Conservation (phyloP, 495 filamentous ascomycete species). For the Glonium stellatum region DNA sequence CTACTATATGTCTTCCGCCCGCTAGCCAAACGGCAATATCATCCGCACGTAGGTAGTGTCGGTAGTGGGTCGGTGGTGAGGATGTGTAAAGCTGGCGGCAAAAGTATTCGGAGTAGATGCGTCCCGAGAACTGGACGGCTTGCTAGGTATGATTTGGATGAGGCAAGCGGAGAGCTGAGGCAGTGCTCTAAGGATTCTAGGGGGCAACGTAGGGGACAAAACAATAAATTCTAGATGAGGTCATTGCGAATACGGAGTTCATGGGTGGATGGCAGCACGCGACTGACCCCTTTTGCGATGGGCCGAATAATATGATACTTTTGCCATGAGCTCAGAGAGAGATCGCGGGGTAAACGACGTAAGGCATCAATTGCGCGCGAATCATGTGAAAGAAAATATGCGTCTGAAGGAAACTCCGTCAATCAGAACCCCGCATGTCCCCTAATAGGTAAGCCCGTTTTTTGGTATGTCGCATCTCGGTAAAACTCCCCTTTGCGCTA, state of each 20-base stretch:
- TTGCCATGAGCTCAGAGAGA: neutral
- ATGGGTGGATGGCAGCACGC: neutral
- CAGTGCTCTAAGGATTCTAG: neutral
- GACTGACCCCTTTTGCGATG: neutral
- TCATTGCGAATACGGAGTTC: neutral
- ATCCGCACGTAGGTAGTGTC: too few relatives aligned
- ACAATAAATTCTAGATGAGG: neutral
- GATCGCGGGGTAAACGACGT: too few relatives aligned
- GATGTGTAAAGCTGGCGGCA: too few relatives aligned
- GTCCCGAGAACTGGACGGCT: neutral
- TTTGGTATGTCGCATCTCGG: too few relatives aligned
- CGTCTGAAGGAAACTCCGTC: neutral
- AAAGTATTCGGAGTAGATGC: neutral
- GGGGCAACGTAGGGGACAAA: neutral
- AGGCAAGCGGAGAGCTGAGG: neutral
- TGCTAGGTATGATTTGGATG: neutral
- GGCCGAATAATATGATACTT: neutral
- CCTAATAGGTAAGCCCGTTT: too few relatives aligned
- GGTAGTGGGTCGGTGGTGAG: too few relatives aligned
- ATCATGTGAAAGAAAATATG: neutral
- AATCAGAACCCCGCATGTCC: neutral
- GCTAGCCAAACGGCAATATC: neutral
- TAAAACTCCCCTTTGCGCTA: too few relatives aligned
- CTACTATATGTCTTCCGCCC: neutral
- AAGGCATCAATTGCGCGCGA: neutral